phyloP scores from a whole-genome alignment of 148 eudicot genomes.

The Rhododendron ovatum region DNA sequence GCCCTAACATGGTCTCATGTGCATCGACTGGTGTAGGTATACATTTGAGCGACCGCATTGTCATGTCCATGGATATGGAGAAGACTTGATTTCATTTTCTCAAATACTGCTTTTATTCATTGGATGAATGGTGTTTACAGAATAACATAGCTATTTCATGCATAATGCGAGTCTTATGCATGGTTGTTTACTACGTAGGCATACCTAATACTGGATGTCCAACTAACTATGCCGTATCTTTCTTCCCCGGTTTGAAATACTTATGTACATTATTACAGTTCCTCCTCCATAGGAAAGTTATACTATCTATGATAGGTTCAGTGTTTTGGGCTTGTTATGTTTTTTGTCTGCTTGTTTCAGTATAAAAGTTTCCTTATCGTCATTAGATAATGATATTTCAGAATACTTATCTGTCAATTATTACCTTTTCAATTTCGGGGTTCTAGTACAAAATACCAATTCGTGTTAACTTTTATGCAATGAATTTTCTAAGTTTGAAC shows the following conservation, averaged over 20 bases:
- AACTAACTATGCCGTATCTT: neutral
- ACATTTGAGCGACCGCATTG: neutral
- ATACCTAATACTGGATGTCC: neutral
- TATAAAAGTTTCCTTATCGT: neutral
- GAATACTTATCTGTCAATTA: neutral
- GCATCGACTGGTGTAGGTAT: neutral
- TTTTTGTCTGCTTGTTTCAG: neutral
- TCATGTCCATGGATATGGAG: neutral
- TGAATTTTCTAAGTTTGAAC: neutral
- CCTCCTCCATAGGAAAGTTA: neutral
- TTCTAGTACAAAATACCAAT: neutral
- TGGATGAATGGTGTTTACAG: neutral
- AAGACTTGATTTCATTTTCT: neutral
- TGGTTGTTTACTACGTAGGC: neutral
- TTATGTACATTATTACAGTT: neutral
- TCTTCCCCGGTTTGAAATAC: neutral
- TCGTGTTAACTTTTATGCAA: neutral
- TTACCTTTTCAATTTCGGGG: neutral
- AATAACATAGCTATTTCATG: neutral
- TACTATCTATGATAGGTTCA: neutral
- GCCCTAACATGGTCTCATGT: neutral
- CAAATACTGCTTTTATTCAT: neutral
- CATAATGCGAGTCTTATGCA: neutral
- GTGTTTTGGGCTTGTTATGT: slow-evolving; percentile 1
- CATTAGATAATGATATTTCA: neutral